Conservation (phyloP, 768 basidiomycete species). For the Mycena olivaceomarginata region DNA sequence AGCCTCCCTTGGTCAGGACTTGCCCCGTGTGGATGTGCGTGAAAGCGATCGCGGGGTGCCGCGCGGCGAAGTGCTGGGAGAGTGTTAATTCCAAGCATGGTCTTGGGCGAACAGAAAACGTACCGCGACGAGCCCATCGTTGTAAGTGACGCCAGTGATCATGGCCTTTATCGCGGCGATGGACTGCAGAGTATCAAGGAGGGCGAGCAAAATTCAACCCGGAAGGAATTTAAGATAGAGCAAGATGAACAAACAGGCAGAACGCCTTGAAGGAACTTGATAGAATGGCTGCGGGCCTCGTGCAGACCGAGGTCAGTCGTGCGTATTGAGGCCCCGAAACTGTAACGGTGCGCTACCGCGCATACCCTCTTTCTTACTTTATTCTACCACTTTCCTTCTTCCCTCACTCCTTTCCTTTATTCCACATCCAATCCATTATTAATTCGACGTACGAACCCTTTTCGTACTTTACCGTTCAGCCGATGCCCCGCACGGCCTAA, state of each 20-base stretch:
- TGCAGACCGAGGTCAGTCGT: not conserved
- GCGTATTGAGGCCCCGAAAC: too few relatives aligned
- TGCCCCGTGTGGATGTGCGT: conserved; percentile 48
- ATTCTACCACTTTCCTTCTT: too few relatives aligned
- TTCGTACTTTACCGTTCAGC: too few relatives aligned
- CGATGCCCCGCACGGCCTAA: too few relatives aligned
- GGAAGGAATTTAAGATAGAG: not conserved
- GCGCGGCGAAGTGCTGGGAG: conserved; percentile 45
- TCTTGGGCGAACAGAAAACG: not conserved
- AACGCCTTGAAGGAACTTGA: not conserved
- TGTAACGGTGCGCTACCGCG: too few relatives aligned
- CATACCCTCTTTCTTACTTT: too few relatives aligned
- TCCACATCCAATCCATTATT: too few relatives aligned
- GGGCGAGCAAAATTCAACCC: not conserved
- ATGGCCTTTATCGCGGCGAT: conserved; percentile 30
- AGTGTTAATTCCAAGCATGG: not conserved
- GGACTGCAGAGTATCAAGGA: not conserved
- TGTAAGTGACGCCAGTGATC: conserved; percentile 24
- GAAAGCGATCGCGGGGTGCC: conserved; percentile 46
- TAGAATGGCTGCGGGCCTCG: not conserved
- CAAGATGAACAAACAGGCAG: conserved; percentile 6
- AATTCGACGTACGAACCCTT: too few relatives aligned
- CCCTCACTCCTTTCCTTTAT: too few relatives aligned
- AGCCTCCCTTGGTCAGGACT: conserved; percentile 32
- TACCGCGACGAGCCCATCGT: conserved; percentile 27